A percentile compares a stretch with the other conserved stretches of the same genome.
These are phyloP conservation scores for Fraxinus baroniana DNA, from an alignment of 305 asterid species.

Conservation along the genomic window DNA sequence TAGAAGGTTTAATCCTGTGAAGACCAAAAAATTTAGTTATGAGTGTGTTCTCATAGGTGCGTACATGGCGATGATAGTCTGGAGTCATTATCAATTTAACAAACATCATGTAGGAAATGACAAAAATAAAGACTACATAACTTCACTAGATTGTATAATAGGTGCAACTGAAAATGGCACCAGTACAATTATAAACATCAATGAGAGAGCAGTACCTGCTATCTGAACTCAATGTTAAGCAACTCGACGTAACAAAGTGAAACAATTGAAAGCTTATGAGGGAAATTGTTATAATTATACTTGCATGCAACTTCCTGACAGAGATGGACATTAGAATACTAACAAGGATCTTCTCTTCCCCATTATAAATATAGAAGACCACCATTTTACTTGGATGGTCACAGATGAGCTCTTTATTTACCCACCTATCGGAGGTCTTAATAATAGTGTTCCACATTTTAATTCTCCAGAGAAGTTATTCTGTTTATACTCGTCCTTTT, in stretches of 20 bases:
- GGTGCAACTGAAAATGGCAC: not conserved
- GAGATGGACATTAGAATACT: not conserved
- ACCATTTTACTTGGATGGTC: not conserved
- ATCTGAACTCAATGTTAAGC: not conserved
- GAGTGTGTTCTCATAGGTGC: conserved; percentile 77
- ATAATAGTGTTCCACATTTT: not conserved
- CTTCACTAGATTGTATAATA: not conserved
- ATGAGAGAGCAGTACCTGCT: not conserved
- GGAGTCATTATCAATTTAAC: conserved; percentile 40
- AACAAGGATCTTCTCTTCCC: not conserved
- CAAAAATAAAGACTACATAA: not conserved
- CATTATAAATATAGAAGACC: not conserved
- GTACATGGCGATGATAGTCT: conserved; percentile 78
- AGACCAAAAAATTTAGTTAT: conserved; percentile 96
- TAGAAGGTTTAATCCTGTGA: conserved; percentile 90
- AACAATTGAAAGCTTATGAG: not conserved
- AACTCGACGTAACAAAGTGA: not conserved
- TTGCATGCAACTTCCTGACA: not conserved
- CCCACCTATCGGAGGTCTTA: not conserved
- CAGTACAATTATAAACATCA: not conserved
- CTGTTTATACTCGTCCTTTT: not conserved
- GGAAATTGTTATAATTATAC: not conserved
- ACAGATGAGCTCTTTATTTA: not conserved
- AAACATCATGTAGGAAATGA: not conserved
- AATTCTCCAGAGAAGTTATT: not conserved